Percentiles rank a stretch among this genome's conserved stretches.
Evolutionary conservation across 129 eudicot species (phyloP).

Genomic region (Chrysanthemum makinoi): DNA sequence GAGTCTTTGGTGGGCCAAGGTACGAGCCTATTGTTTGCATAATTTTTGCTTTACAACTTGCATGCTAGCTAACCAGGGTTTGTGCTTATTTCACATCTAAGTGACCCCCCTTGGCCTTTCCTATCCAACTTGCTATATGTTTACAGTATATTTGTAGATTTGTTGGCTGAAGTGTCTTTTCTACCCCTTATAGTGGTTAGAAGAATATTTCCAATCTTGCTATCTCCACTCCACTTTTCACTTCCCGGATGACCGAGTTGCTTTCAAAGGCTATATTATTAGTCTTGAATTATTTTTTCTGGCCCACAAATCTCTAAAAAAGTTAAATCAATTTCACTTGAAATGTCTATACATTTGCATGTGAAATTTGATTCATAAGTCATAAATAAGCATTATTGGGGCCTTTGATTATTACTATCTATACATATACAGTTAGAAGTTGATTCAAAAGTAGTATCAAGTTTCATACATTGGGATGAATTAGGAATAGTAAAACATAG

Average conservation of each 20-base stretch:
- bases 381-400: too few species aligned
- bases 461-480: not conserved
- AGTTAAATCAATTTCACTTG: too few species aligned
- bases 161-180: conserved; percentile 17
- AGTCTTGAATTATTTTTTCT: too few species aligned
- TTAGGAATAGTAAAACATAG: conserved; percentile 17
- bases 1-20: conserved; percentile 81
- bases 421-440: too few species aligned
- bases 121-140: conserved; percentile 33
- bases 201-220: conserved; percentile 24
- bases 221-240: conserved; percentile 31
- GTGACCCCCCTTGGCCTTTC: conserved; percentile 7
- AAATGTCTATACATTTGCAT: too few species aligned
- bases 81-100: conserved; percentile 18
- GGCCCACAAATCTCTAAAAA: too few species aligned
- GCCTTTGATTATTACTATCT: too few species aligned
- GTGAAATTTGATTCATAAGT: too few species aligned
- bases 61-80: not conserved
- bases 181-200: conserved; percentile 25
- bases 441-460: too few species aligned
- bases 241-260: conserved; percentile 15
- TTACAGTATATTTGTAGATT: conserved; percentile 13
- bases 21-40: conserved; percentile 21
- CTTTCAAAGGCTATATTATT: conserved; percentile 10
- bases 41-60: conserved; percentile 33